These are phyloP conservation scores for Suhomyces canberraensis DNA, from an alignment of 805 yeast genomes.

Conservation along the genomic window DNA sequence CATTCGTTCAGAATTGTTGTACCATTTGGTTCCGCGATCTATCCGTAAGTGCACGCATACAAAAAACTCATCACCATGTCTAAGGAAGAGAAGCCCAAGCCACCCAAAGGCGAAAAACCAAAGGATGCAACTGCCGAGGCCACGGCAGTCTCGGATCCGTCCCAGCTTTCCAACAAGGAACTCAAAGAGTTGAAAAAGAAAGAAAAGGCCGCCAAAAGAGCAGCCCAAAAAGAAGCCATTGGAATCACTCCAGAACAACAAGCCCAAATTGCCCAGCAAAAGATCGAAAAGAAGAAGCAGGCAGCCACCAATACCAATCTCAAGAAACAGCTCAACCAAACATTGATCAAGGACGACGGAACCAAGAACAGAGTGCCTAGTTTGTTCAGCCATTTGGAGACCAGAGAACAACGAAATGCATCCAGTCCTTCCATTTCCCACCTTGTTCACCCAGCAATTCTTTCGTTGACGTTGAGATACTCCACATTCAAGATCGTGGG, in stretches of 20 bases:
- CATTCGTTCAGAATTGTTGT: too few relatives aligned
- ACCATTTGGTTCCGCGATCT: too few relatives aligned
- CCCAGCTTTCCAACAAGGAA: slow-evolving; percentile 68
- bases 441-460: slow-evolving; percentile 82
- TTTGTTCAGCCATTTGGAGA: slow-evolving; percentile 75
- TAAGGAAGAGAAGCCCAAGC: too few relatives aligned
- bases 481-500: slow-evolving; percentile 88
- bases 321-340: slow-evolving; percentile 52
- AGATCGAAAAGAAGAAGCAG: slow-evolving; percentile 39
- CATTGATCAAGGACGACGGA: slow-evolving; percentile 40
- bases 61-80: too few relatives aligned
- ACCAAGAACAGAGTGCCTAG: slow-evolving; percentile 52
- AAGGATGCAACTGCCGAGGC: slow-evolving; percentile 1
- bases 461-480: slow-evolving; percentile 72
- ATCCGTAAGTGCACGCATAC: too few relatives aligned
- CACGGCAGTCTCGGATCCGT: too few relatives aligned
- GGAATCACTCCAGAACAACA: slow-evolving; percentile 52
- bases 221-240: slow-evolving; percentile 74
- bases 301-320: slow-evolving; percentile 48
- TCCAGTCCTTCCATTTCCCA: slow-evolving; percentile 55
- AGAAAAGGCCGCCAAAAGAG: slow-evolving; percentile 90
- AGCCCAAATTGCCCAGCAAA: slow-evolving; percentile 39
- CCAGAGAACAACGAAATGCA: slow-evolving; percentile 68
- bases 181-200: slow-evolving; percentile 82
- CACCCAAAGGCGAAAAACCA: too few relatives aligned